A percentile compares a stretch with the other conserved stretches of the same genome.
Evolutionary conservation across 73 alveolate genomes (phyloP).

Genomic region (Tetrahymena thermophila): DNA sequence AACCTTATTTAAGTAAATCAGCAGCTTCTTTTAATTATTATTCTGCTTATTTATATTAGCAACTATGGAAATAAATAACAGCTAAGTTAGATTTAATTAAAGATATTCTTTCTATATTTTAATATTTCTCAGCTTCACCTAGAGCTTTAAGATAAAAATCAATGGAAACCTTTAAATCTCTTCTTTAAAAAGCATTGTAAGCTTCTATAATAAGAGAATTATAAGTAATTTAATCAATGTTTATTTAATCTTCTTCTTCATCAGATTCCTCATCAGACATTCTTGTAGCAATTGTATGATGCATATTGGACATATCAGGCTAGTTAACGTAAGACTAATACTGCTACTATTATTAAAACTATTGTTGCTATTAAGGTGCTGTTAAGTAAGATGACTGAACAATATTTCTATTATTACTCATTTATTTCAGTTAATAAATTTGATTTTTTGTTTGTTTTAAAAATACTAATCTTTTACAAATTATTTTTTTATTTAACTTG

Average conservation of each 20-base stretch:
- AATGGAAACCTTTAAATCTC: constrained; percentile 15
- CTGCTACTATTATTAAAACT: neutral
- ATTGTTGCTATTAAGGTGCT: neutral
- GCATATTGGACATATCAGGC: neutral
- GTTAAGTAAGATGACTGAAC: neutral
- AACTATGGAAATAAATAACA: constrained; percentile 25
- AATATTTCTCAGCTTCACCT: neutral
- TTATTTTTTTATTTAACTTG: neutral
- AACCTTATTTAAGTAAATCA: neutral
- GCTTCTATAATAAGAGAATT: constrained; percentile 21
- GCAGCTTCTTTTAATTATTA: constrained; percentile 9
- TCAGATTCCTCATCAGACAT: neutral
- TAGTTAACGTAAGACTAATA: neutral
- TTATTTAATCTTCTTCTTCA: constrained; percentile 16
- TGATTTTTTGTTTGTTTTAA: neutral
- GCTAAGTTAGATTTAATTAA: constrained; percentile 24
- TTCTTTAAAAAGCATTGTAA: constrained; percentile 7
- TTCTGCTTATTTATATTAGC: constrained; percentile 22
- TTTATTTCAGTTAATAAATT: neutral
- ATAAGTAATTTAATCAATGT: neutral
- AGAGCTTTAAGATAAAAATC: constrained; percentile 13
- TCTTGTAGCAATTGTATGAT: neutral
- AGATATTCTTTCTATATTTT: constrained; percentile 18
- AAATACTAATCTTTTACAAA: neutral
- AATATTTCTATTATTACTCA: neutral